A percentile compares a stretch with the other conserved stretches of the same genome.
Conservation (phyloP, 1,139 yeast species). For the Kodamaea fungicola region DNA sequence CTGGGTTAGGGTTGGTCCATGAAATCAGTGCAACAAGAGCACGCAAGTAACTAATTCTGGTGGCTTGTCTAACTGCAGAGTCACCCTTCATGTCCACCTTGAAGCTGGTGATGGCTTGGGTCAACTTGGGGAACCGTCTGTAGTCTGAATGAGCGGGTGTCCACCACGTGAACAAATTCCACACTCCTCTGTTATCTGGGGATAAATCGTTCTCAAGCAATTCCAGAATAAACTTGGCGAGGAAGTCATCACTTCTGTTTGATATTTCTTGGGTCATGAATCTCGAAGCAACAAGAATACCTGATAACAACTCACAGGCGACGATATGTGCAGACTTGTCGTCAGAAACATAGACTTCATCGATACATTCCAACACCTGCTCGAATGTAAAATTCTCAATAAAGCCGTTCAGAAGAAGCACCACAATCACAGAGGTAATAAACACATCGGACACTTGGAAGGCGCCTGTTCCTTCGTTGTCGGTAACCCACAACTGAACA, state of each 20-base stretch:
- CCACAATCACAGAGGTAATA: constrained; percentile 44
- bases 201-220: constrained; percentile 62
- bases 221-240: constrained; percentile 39
- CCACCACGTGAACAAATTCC: constrained; percentile 81
- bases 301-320: constrained; percentile 58
- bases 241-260: constrained; percentile 43
- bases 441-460: constrained; percentile 63
- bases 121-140: constrained; percentile 60
- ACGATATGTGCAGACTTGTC: constrained; percentile 65
- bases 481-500: constrained; percentile 56
- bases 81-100: constrained; percentile 52
- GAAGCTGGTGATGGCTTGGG: constrained; percentile 44
- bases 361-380: constrained; percentile 51
- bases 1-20: constrained; percentile 57
- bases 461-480: constrained; percentile 58
- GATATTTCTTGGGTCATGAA: constrained; percentile 22
- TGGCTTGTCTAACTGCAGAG: constrained; percentile 66
- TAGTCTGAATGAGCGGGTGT: constrained; percentile 61
- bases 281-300: constrained; percentile 51
- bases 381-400: constrained; percentile 30
- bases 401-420: constrained; percentile 43
- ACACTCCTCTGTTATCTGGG: constrained; percentile 72
- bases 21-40: constrained; percentile 53
- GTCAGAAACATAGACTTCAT: constrained; percentile 52
- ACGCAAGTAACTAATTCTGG: constrained; percentile 57